Evolutionary conservation across 805 yeast genomes (phyloP), one percentile per base, ranked within the genome.

Genomic region (Candida sphagnicola): DNA sequence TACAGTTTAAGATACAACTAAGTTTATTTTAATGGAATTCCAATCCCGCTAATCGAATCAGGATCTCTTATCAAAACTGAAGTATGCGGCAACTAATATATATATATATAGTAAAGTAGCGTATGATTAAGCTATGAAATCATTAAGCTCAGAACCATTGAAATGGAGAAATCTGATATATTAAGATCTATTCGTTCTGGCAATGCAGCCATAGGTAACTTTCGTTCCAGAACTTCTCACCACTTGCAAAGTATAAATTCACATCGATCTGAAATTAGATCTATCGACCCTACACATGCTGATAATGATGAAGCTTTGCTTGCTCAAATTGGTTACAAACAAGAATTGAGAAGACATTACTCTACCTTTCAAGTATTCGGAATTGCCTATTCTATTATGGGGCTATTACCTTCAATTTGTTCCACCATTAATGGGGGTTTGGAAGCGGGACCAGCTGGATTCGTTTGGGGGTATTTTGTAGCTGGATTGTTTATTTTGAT

Each of bases 401-500:
- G 87, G 8, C 57, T 82, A 34, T 61, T 82, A 29, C 85, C 85
- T 1, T 74, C 82, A 10, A 77, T 81, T 35, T 75, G 85, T 0
- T 74, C 85, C 2, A 67, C 72, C 21, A 53, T 80, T 26, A 65
- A 65, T 8, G 65, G 68, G 33, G 82, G 82, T 14, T 62, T 82
- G 12, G 58, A 74, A 24, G 78, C 82, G 0, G 89, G 89, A 3
- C 78, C 85, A 0, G 78, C 72, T 6, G 78, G 82, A 4, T 67
- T 80, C 40, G 66, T 80, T 2, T 83, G 90, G 90, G 84, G 86
- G 34, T 84, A 90, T 90, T 58, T 79, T 34, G 50, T 78, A 12
- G 71, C 85, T 24, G 71, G 79, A 3, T 42, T 66, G 8, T 76
- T 80, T 48, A 78, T 82, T 40, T 52, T 80, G 40, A 51, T 67